Evolutionary conservation across 345 rosid species (phyloP), one percentile per base, ranked within the genome.

Genomic region (Cardiospermum halicacabum): DNA sequence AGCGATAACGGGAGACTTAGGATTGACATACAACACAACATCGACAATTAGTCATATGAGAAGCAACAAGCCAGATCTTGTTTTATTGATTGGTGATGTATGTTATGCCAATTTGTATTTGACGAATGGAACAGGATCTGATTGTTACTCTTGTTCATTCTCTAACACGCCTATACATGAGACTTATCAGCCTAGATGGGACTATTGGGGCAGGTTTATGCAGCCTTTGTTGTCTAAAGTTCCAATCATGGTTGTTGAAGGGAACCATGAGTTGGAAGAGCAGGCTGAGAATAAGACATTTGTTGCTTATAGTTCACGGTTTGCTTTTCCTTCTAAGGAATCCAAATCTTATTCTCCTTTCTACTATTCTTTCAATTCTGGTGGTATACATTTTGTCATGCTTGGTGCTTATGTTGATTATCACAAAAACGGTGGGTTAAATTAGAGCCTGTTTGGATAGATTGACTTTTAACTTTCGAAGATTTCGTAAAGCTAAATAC

Each of bases 121-220:
- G 39, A 84, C 96, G 1, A 88, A 91, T 67, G 97, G 97, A 61
- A 78, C 81, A n/a, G 87, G 89, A 43, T 60, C 89, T 1, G 88
- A 91, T 67, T 91, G 92, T 78, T 91, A 85, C 72, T 71, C 86
- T 18, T 82, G 89, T 43, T 67, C 81, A 0, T 86, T 91, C 76
- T 16, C 86, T 0, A 57, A 72, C 13, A 72, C 89, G 40, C 92
- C 92, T 5, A 84, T 88, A 30, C 88, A 84, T 12, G 96, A 86
- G 70, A 91, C 96, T 7, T 86, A 85, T 58, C 96, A 91, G 74
- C 97, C 97, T 57, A 89, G 92, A 19, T 88, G 96, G 97, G 97
- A 88, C 63, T 91, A 77, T 56, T 91, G 92, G 97, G 96, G 92
- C 84, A 90, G 92, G 77, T 91, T 67, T 61, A 86, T 91, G 96